Base-by-base conservation (phyloP, 331 rosid genomes). In the Ulmus americana region DNA sequence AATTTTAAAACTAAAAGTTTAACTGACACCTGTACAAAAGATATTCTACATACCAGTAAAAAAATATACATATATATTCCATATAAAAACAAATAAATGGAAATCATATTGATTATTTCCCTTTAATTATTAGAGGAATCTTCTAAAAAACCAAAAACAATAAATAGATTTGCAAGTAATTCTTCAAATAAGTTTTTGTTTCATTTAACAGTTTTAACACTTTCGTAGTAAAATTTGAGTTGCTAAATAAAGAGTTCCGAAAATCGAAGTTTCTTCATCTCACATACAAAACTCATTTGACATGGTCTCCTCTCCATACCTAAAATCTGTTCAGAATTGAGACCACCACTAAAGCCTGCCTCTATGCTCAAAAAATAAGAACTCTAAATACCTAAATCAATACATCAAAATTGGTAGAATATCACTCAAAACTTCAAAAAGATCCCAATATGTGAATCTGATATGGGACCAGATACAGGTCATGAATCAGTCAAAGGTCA, bases 301-400 rank as follows among this genome's bases (percentile, higher is more conserved):
- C 61, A 35, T 55, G 61, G 61, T 38, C 22, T 20, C 22, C 22
- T n/a, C 60, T 10, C 6, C 5, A 35, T 13, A 5, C 42, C 18
- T 11, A 55, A 55, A 28, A 55, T 10, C 60, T 10, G 44, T 22
- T 35, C 43, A 11, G 43, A 55, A 4, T 28, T 11, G 39, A 12
- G 44, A 28, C 11, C 60, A 10, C 12, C 22, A 20, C 22, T 20
- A 20, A 20, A 20, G 22, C 22, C 6, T 6, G 39, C 3, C 74
- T 16, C 62, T 54, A 39, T 39, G 52, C 49, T 54, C 44, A 28
- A 42, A 6, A 39, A 42, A 46, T 10, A 55, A 40, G 28, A 11
- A 39, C 8, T 48, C 70, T 12, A 48, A 40, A 58, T 41, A 22
- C 61, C 59, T 50, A 35, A 55, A 44, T 55, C 28, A 22, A n/a